phyloP scores from a whole-genome alignment of 495 filamentous ascomycete species.

The Penicillium bovifimosum region DNA sequence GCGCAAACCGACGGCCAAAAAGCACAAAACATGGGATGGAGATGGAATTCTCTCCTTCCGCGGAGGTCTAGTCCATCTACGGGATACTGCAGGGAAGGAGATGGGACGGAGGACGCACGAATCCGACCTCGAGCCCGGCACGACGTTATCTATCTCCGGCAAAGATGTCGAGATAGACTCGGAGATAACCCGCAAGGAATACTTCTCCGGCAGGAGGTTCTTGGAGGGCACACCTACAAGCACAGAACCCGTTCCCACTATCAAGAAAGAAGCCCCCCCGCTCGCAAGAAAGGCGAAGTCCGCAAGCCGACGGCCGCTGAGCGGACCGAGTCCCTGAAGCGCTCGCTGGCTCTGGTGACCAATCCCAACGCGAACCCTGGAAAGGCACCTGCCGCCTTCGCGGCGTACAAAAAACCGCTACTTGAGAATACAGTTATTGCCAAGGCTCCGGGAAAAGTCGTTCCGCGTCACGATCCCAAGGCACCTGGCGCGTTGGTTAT shows the following conservation, averaged over 20 bases:
- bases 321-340: slow-evolving; percentile 15
- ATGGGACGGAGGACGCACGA: slow-evolving; percentile 57
- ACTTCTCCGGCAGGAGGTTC: slow-evolving; percentile 52
- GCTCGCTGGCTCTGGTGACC: slow-evolving; percentile 13
- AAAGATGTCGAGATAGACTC: slow-evolving; percentile 73
- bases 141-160: slow-evolving; percentile 58
- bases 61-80: slow-evolving; percentile 55
- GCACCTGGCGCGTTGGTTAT: slow-evolving; percentile 62
- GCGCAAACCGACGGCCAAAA: slow-evolving; percentile 72
- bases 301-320: slow-evolving; percentile 7
- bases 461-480: slow-evolving; percentile 62
- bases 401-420: slow-evolving; percentile 57
- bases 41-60: slow-evolving; percentile 62
- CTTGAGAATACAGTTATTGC: slow-evolving; percentile 49
- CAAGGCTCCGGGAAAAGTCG: slow-evolving; percentile 38
- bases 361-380: slow-evolving; percentile 25
- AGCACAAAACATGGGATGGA: slow-evolving; percentile 86
- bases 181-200: slow-evolving; percentile 57
- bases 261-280: slow-evolving; percentile 20
- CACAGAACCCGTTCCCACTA: background rate
- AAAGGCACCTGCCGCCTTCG: slow-evolving; percentile 18
- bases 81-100: slow-evolving; percentile 61
- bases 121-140: slow-evolving; percentile 53
- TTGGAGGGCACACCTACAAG: slow-evolving; percentile 21
- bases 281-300: slow-evolving; percentile 11